Evolutionary conservation across 2,329 filamentous ascomycete genomes (phyloP).

Genomic region (Stagonosporopsis tanaceti): DNA sequence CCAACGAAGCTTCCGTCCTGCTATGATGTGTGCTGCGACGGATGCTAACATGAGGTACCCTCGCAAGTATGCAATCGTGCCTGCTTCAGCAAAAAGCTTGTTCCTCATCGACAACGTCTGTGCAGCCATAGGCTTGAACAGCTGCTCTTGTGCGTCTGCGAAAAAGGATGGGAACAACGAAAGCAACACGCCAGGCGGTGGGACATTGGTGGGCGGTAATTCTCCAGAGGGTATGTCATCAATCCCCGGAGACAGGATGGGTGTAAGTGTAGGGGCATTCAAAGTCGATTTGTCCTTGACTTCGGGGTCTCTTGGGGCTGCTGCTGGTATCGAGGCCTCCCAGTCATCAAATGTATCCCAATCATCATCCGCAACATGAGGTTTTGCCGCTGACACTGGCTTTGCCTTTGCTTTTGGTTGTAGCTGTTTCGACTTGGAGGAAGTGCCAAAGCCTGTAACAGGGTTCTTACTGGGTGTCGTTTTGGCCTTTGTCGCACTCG

Average conservation of each 20-base stretch:
- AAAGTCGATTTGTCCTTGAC: constrained; percentile 3
- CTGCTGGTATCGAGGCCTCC: constrained; percentile 45
- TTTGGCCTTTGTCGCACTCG: neutral
- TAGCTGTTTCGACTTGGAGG: constrained; percentile 15
- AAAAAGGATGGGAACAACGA: constrained; percentile 78
- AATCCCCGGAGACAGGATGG: constrained; percentile 31
- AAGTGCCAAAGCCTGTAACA: constrained; percentile 26
- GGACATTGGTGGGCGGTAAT: constrained; percentile 81
- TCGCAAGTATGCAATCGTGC: constrained; percentile 68
- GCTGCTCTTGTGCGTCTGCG: constrained; percentile 66
- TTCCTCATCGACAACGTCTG: constrained; percentile 67
- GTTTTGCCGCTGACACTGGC: constrained; percentile 9
- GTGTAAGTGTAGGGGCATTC: constrained; percentile 19
- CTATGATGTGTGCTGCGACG: constrained; percentile 81
- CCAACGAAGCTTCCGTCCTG: constrained; percentile 87
- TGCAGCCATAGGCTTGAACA: constrained; percentile 71
- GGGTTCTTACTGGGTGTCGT: constrained; percentile 20
- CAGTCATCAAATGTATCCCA: constrained; percentile 59
- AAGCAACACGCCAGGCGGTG: constrained; percentile 84
- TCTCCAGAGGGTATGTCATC: constrained; percentile 39
- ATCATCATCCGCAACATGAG: constrained; percentile 38
- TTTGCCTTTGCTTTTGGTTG: constrained; percentile 3
- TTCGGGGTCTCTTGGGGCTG: constrained; percentile 14
- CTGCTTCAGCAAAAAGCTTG: constrained; percentile 68
- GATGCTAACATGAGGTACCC: constrained; percentile 69